A percentile compares a stretch with the other conserved stretches of the same genome.
phyloP scores from a whole-genome alignment of 1,284 basidiomycete species.

The Irpex sp. region DNA sequence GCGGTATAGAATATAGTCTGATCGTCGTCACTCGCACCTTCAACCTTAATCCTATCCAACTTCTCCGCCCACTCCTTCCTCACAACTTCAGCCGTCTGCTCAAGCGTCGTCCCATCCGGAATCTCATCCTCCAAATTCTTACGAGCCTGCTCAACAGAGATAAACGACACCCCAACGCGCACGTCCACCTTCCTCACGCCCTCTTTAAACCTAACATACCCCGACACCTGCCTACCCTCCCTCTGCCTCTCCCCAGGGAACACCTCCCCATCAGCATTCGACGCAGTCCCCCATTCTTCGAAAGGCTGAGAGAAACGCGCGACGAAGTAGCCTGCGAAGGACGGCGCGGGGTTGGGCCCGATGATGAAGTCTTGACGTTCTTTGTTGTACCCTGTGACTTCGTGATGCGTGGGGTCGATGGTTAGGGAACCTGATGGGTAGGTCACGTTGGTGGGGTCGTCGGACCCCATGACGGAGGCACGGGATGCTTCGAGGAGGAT shows the following conservation, averaged over 20 bases:
- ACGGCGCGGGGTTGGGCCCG: conserved; percentile 49
- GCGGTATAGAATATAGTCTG: conserved; percentile 64
- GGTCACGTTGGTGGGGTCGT: conserved; percentile 54
- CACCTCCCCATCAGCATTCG: conserved; percentile 33
- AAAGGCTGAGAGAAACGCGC: conserved; percentile 63
- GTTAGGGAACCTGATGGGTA: conserved; percentile 57
- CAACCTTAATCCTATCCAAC: conserved; percentile 57
- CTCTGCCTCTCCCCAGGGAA: conserved; percentile 26
- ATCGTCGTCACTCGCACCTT: conserved; percentile 50
- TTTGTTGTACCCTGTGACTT: conserved; percentile 68
- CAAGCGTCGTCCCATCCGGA: conserved; percentile 55
- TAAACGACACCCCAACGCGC: conserved; percentile 75
- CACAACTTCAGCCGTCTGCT: conserved; percentile 56
- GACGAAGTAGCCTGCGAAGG: conserved; percentile 71
- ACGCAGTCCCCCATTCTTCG: conserved; percentile 41
- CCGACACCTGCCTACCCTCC: conserved; percentile 46
- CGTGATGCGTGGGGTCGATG: conserved; percentile 42
- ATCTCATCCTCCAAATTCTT: conserved; percentile 61
- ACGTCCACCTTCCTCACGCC: conserved; percentile 46
- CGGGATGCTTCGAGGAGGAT: conserved; percentile 72
- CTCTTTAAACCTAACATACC: conserved; percentile 50
- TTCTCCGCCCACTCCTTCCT: conserved; percentile 72
- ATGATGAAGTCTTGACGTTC: conserved; percentile 78
- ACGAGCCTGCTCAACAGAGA: conserved; percentile 73
- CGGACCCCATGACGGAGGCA: conserved; percentile 56